phyloP scores from a whole-genome alignment of 2,329 filamentous ascomycete genomes.

The Aureobasidium sp. region DNA sequence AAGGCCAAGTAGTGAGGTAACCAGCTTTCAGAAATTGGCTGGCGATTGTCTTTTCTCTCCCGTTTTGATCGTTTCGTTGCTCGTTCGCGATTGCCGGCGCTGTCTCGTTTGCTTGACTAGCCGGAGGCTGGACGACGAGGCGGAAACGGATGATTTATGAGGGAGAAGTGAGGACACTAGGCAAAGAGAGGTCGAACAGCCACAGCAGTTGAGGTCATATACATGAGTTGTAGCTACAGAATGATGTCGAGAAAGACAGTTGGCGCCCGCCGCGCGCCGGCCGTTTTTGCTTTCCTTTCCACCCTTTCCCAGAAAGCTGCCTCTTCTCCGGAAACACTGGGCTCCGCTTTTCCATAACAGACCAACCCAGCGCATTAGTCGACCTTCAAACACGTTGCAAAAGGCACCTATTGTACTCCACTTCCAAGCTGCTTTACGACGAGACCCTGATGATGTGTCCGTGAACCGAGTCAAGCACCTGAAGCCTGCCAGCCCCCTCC shows the following conservation, averaged over 20 bases:
- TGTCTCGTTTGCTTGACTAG: slow-evolving; percentile 4
- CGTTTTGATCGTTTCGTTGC: slow-evolving; percentile 7
- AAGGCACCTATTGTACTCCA: slow-evolving; percentile 6
- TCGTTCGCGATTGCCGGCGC: slow-evolving; percentile 7
- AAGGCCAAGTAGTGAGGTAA: background rate
- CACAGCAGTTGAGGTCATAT: slow-evolving; percentile 11
- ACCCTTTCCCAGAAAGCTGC: background rate
- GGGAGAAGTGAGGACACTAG: background rate
- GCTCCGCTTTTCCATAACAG: slow-evolving; percentile 10
- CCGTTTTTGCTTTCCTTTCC: slow-evolving; percentile 9
- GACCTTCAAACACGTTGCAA: background rate
- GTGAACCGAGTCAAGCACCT: background rate
- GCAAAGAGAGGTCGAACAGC: background rate
- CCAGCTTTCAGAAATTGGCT: background rate
- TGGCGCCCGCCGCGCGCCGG: slow-evolving; percentile 9
- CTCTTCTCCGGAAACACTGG: slow-evolving; percentile 2
- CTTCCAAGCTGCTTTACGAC: background rate
- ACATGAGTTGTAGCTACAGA: slow-evolving; percentile 5
- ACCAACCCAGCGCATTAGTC: background rate
- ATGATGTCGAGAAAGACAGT: slow-evolving; percentile 11
- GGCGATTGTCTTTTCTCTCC: slow-evolving; percentile 8
- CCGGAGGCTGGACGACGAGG: slow-evolving; percentile 1
- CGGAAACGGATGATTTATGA: background rate
- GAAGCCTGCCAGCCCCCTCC: background rate
- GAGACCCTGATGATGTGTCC: background rate